Evolutionary conservation across 345 rosid genomes (phyloP).

Genomic region (Hypericum perforatum): DNA sequence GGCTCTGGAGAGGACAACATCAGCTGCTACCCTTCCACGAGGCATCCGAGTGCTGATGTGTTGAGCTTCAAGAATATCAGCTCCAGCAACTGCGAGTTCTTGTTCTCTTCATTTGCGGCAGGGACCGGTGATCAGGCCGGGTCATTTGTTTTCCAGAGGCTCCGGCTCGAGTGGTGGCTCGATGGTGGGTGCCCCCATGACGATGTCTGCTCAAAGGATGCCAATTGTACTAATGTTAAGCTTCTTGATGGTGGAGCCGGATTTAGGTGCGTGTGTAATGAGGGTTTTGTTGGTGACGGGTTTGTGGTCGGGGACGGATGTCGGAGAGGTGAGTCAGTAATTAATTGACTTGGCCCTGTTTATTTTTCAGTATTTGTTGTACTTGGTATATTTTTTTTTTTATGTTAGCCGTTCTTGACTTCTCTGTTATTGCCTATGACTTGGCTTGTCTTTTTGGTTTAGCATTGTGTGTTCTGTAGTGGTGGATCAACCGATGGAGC

Average conservation of each 20-base stretch:
- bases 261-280: constrained; percentile 41
- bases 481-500: too few species aligned
- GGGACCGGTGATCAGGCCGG: constrained; percentile 16
- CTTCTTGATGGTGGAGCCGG: constrained; percentile 19
- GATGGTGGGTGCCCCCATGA: constrained; percentile 14
- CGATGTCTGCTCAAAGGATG: constrained; percentile 24
- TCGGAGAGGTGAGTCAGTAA: constrained; percentile 49
- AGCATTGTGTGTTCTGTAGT: too few species aligned
- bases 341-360: too few species aligned
- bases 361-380: too few species aligned
- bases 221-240: constrained; percentile 9
- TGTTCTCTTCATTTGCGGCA: constrained; percentile 48
- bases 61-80: constrained; percentile 19
- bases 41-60: neutral
- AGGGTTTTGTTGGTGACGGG: constrained; percentile 56
- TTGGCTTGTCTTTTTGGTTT: too few species aligned
- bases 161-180: constrained; percentile 77
- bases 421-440: too few species aligned
- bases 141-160: constrained; percentile 39
- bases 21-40: constrained; percentile 32
- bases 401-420: too few species aligned
- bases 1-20: constrained; percentile 17
- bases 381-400: too few species aligned
- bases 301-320: constrained; percentile 41
- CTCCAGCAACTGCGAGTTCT: constrained; percentile 20